Evolutionary conservation across 1,139 yeast species (phyloP), one percentile per base, ranked within the genome.

Genomic region (Hyphopichia buzzinii): DNA sequence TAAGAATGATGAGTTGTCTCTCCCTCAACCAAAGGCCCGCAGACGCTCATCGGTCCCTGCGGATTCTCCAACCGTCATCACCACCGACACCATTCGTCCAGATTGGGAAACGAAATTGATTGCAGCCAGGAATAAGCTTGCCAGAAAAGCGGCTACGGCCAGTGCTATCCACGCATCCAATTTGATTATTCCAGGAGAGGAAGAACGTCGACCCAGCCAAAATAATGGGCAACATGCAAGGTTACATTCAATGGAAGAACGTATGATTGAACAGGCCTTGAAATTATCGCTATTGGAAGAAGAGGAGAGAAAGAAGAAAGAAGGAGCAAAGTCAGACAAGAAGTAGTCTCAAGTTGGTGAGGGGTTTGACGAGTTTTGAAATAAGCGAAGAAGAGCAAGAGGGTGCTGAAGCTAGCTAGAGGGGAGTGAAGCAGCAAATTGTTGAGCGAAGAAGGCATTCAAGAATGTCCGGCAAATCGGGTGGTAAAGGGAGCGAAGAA

Each of bases 111-210:
- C 69, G 8, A 84, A 81, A 48, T 70, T 92, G 38, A 67, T 72
- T 12, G 68, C 77, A 32, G 96, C 96, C 3, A 74, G 92, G 38
- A 76, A 81, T 41, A 83, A 81, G 48, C 66, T 88, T 30, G 96
- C 96, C 0, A 73, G 95, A 39, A 75, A 87, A 49, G 82, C 96
- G 0, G 97, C 97, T 0, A 88, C 96, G 13, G 97, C 97, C 1
- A 86, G 88, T 33, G 96, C 96, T 1, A 78, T 90, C 30, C 97
- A 90, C 61, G 95, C 89, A 11, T 81, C 86, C 22, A 88, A 82
- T 42, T 74, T 80, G 55, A 62, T 78, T 34, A 67, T 75, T 41
- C 55, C 62, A 15, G 55, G 50, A 15, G 57, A 53, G 17, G 31
- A 29, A n/a, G 7, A 7, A 4, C 19, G 29, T 22, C 37, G 39